Conservation (phyloP, 805 yeast species). For the Tetrapisispora iriomotensis region DNA sequence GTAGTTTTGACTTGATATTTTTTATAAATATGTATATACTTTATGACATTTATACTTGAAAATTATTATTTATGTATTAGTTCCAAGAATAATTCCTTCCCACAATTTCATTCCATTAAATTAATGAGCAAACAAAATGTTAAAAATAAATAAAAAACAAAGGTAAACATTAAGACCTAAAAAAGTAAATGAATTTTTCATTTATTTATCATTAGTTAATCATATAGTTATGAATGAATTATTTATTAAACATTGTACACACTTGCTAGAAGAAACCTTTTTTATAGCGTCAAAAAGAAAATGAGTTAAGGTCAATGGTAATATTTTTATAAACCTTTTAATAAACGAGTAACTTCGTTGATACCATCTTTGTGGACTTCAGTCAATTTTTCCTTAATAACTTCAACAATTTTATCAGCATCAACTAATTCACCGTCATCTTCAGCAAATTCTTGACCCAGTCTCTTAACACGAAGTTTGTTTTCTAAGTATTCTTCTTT, state of each 20-base stretch:
- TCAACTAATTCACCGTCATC: conserved; percentile 78
- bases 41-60: not conserved
- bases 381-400: conserved; percentile 41
- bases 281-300: no score
- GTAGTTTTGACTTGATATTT: no score
- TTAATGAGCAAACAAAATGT: no score
- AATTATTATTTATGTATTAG: no score
- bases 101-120: no score
- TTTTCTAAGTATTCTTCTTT: conserved; percentile 83
- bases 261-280: not conserved
- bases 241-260: not conserved
- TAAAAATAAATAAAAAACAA: no score
- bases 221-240: not conserved
- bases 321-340: conserved; percentile 38
- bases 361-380: conserved; percentile 47
- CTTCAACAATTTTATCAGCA: conserved; percentile 47
- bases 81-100: no score
- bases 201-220: no score
- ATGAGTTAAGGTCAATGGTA: not conserved
- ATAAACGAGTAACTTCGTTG: conserved; percentile 53
- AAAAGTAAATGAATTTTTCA: no score
- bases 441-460: conserved; percentile 80
- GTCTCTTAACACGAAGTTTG: conserved; percentile 70
- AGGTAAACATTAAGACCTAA: no score
- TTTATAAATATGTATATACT: not conserved